Base-by-base conservation (phyloP, 306 rosid genomes). In the Sophora flavescens region DNA sequence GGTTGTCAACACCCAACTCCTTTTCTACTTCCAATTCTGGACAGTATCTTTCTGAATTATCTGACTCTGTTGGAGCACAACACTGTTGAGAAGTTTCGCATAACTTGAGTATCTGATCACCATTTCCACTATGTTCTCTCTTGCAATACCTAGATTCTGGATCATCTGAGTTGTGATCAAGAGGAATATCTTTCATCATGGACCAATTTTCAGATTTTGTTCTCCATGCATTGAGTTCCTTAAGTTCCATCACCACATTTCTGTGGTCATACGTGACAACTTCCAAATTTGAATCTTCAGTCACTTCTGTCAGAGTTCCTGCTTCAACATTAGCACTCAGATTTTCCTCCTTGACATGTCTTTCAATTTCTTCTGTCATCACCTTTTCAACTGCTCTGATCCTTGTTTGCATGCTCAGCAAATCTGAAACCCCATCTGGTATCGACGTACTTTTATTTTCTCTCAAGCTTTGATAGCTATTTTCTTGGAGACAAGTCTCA, bases 91-190 rank as follows among this genome's bases (percentile, higher is more conserved):
- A 87, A 3, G 98, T 74, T 82, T 92, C 97, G 97, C 99, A 96
- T 78, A 96, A 79, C 78, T 88, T 89, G 6, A 95, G 97, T 96
- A 92, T 95, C 68, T 90, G 93, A 75, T 92, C 98, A 79, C 84
- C 88, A 62, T 82, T 77, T 6, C 88, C 89, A 52, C 86, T 74
- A 59, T 85, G 83, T 68, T 75, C 80, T 82, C 88, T 88, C 84
- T 82, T 66, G 87, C 91, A 15, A 72, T 81, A 83, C 74, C 80
- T 87, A 62, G 89, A 72, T 26, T 67, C 78, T 13, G 92, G 80
- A 77, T 26, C 69, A 72, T 91, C 90, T 9, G 97, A 89, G 78
- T 80, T 90, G 68, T 85, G 98, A 88, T 96, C 99, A 11, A 93
- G 94, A 15, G 87, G 92, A 71, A 96, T 96, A 72, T 96, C 99